Evolutionary conservation across 148 eudicot genomes (phyloP), one percentile per base, ranked within the genome.

Genomic region (Cornus kousa): DNA sequence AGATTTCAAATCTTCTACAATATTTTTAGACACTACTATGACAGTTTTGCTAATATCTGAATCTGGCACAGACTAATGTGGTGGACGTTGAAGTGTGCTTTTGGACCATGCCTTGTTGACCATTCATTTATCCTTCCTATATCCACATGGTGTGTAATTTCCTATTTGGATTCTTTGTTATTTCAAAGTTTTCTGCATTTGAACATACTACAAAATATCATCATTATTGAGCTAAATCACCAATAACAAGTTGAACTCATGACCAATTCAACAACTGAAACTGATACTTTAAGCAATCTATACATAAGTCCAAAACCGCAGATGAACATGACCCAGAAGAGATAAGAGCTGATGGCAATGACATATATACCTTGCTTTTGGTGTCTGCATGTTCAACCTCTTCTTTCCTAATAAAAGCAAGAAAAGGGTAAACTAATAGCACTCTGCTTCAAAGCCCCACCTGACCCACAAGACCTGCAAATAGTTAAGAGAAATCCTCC

Each of bases 341-440:
- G 8, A 7, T 9, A 43, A 43, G 48, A 4, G 48, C 7, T 43
- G 48, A 9, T 43, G 48, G 48, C 6, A 43, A 74, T 3, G 23
- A 64, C 5, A 75, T 13, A 16, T 33, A 72, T 88, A 94, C 98
- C 98, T 94, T 73, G 86, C 74, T 82, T 88, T 94, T 68, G 92
- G 81, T 68, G 93, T 86, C 87, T 94, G 97, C 98, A 94, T 94
- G 59, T 75, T 85, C 76, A 82, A 78, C 74, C 82, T 78, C 72
- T 85, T 77, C 80, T 77, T 59, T 67, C 82, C 65, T 65, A 69
- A 74, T 43, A 73, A 28, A 60, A 60, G 22, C 11, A n/a, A 59
- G 66, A 68, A 37, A 70, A 53, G 66, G 76, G 62, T 20, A 71
- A 75, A 69, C 20, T 43, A 81, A 57, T 81, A 40, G 48, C 67